Conservation (phyloP, 768 basidiomycete genomes). For the Lactifluus volemus region DNA sequence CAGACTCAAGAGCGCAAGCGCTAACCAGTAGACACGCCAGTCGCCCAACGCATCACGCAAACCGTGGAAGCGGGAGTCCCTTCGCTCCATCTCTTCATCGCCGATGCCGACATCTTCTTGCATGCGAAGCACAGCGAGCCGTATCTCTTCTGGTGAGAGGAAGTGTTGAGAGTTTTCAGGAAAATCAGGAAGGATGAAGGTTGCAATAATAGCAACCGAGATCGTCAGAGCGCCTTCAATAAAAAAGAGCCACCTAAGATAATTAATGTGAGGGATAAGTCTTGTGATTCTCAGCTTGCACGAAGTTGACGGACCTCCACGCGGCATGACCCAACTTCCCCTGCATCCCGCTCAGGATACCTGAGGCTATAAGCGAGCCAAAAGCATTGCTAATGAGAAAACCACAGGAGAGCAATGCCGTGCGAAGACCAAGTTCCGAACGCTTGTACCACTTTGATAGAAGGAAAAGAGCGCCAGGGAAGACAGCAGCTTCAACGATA, state of each 20-base stretch:
- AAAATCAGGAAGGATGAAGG: conserved; percentile 69
- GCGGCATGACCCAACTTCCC: conserved; percentile 57
- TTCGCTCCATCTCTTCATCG: conserved; percentile 35
- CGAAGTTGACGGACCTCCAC: conserved; percentile 47
- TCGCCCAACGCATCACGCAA: conserved; percentile 56
- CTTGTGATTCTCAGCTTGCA: background rate
- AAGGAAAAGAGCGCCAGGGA: conserved; percentile 57
- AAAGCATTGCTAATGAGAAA: conserved; percentile 76
- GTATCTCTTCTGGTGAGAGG: conserved; percentile 49
- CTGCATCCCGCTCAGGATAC: conserved; percentile 64
- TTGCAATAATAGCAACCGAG: conserved; percentile 41
- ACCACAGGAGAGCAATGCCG: conserved; percentile 61
- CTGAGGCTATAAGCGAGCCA: conserved; percentile 69
- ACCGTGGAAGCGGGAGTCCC: conserved; percentile 33
- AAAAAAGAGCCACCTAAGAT: conserved; percentile 60
- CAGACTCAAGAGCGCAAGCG: conserved; percentile 51
- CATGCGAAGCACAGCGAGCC: conserved; percentile 52
- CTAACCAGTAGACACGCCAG: conserved; percentile 81
- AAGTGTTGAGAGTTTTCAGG: conserved; percentile 50
- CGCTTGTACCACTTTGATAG: conserved; percentile 69
- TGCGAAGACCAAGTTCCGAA: conserved; percentile 60
- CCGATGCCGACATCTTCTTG: conserved; percentile 51
- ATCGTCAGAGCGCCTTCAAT: conserved; percentile 57
- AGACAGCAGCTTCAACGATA: conserved; percentile 50
- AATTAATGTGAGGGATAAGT: background rate